A percentile compares a stretch with the other conserved stretches of the same genome.
phyloP scores from a whole-genome alignment of 1,284 basidiomycete species.

The Hymenochaete sp. region DNA sequence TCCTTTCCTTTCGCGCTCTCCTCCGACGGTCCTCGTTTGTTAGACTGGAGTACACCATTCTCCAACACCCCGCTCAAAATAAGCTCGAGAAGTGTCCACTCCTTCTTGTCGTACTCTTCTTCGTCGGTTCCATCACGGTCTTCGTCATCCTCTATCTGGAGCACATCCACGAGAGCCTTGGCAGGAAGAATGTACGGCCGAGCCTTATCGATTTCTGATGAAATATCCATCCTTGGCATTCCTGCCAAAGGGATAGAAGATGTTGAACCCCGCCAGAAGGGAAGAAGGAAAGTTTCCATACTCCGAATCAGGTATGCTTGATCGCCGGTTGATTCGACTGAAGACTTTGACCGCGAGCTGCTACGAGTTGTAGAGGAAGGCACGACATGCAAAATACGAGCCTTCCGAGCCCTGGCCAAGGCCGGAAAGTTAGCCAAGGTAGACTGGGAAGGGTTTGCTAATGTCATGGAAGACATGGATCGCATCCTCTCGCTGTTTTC shows the following conservation, averaged over 20 bases:
- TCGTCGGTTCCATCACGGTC: constrained; percentile 6
- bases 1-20: not conserved
- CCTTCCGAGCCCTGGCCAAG: too few species aligned
- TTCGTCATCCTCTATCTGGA: constrained; percentile 17
- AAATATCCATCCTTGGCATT: not conserved
- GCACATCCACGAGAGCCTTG: constrained; percentile 25
- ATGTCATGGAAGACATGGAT: constrained; percentile 6
- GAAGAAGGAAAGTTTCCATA: constrained; percentile 31
- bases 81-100: constrained; percentile 31
- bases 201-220: constrained; percentile 22
- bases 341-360: not conserved
- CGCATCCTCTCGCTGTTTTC: too few species aligned
- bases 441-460: too few species aligned
- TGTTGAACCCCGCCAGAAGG: constrained; percentile 21
- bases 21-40: too few species aligned
- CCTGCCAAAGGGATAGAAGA: not conserved
- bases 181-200: constrained; percentile 29
- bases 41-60: too few species aligned
- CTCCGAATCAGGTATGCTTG: constrained; percentile 27
- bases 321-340: constrained; percentile 2
- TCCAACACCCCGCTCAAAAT: constrained; percentile 32
- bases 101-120: constrained; percentile 16
- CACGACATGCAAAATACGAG: not conserved
- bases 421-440: too few species aligned
- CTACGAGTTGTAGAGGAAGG: not conserved